Evolutionary conservation across 768 basidiomycete genomes (phyloP).

Genomic region (Phaeotremella skinneri): DNA sequence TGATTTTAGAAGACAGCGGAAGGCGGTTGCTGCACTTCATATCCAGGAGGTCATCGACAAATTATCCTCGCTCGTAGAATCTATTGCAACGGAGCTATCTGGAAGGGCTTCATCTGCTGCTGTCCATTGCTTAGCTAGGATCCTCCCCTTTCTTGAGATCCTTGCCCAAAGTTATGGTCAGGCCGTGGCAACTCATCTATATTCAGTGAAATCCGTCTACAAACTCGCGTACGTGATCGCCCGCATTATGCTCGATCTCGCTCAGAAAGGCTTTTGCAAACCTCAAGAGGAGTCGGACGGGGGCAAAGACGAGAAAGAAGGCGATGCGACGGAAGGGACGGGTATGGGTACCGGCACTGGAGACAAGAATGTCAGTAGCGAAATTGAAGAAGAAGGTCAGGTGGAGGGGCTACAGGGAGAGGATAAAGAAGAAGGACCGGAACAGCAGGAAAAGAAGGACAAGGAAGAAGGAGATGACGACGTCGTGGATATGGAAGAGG

Average conservation of each 20-base stretch:
- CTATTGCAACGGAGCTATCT: slow-evolving; percentile 49
- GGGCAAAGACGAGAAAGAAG: slow-evolving; percentile 55
- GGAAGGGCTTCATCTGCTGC: slow-evolving; percentile 17
- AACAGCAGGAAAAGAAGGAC: slow-evolving; percentile 37
- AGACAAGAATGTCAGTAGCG: slow-evolving; percentile 80
- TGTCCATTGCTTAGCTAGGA: slow-evolving; percentile 52
- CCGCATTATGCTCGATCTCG: slow-evolving; percentile 68
- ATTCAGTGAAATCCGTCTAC: slow-evolving; percentile 74
- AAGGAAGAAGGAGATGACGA: slow-evolving; percentile 55
- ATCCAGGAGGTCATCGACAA: slow-evolving; percentile 33
- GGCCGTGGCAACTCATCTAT: slow-evolving; percentile 60
- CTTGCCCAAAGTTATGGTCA: slow-evolving; percentile 62
- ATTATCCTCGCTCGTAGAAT: slow-evolving; percentile 54
- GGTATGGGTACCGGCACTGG: slow-evolving; percentile 88
- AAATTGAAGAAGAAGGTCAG: slow-evolving; percentile 94
- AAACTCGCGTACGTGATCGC: slow-evolving; percentile 78
- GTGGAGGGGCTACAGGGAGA: slow-evolving; percentile 82
- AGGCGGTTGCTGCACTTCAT: slow-evolving; percentile 8
- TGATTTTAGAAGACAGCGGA: neutral
- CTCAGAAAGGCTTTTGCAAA: slow-evolving; percentile 87
- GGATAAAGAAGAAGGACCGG: slow-evolving; percentile 55
- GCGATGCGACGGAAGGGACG: slow-evolving; percentile 62
- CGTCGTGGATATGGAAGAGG: slow-evolving; percentile 85
- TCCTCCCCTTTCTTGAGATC: slow-evolving; percentile 69
- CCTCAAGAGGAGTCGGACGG: slow-evolving; percentile 63